Evolutionary conservation across 1,284 basidiomycete species (phyloP).

Genomic region (Quambalaria eucalypti): DNA sequence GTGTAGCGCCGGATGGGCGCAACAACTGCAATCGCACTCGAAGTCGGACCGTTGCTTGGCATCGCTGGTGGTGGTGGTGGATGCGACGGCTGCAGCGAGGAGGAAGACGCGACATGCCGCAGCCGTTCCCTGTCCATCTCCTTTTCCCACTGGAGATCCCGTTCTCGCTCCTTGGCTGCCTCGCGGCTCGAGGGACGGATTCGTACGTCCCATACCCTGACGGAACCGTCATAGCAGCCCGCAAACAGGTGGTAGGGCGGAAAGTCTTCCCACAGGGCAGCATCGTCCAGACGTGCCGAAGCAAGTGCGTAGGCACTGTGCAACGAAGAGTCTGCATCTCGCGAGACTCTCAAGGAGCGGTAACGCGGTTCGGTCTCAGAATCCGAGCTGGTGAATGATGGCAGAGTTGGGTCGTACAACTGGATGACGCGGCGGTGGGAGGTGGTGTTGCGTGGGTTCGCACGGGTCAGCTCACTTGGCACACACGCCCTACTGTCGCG

Average conservation of each 20-base stretch:
- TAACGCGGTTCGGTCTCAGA: neutral
- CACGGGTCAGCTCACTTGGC: neutral
- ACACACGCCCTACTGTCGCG: neutral
- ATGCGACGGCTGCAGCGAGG: constrained; percentile 8
- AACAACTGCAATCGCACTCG: constrained; percentile 10
- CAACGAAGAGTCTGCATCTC: neutral
- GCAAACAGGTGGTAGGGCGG: constrained; percentile 19
- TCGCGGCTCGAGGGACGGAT: neutral
- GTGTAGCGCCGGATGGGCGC: neutral
- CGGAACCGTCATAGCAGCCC: constrained; percentile 19
- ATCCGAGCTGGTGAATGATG: neutral
- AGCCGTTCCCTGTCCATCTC: no score
- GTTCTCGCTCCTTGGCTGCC: no score
- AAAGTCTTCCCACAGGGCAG: constrained; percentile 4
- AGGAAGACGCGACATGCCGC: neutral
- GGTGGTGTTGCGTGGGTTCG: no score
- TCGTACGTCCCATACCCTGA: constrained; percentile 22
- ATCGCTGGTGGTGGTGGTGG: no score
- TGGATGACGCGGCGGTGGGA: neutral
- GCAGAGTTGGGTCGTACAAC: neutral
- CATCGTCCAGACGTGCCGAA: neutral
- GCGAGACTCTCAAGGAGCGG: neutral
- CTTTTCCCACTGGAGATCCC: no score
- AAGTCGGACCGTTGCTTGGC: no score
- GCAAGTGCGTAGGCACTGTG: neutral